Evolutionary conservation across 768 basidiomycete genomes (phyloP), one percentile per base, ranked within the genome.

Genomic region (Lactifluus volemus): DNA sequence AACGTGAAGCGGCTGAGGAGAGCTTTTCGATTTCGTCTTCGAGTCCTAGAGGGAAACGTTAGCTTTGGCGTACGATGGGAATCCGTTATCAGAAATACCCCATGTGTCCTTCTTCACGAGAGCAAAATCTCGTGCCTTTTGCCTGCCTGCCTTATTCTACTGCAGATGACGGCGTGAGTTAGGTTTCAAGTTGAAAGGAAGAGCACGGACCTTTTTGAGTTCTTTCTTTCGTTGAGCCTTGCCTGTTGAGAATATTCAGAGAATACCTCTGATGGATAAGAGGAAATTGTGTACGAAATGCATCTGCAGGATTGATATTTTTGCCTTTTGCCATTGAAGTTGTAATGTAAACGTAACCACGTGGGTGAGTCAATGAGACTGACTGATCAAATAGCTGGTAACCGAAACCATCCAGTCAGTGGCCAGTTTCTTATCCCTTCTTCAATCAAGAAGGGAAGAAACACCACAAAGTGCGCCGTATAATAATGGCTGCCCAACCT

Each of bases 191-290:
- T 41, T 3, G 32, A 5, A 30, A 48, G 42, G 32, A 39, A 21
- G 10, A 11, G 44, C 42, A 47, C 82, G 66, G 74, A 86, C 93
- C 86, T 93, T 96, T 77, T 96, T 96, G 48, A 98, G 77, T 71
- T 99, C 96, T 71, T 94, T 98, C 73, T 93, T 94, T 61, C 92
- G 81, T 70, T 86, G 87, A 3, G 91, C 85, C 75, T 98, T 98
- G 58, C 94, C 94, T 97, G 67, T 29, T 38, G 39, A 36, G 4
- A n/a, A 5, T 50, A 12, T 63, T 44, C 54, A n/a, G 19, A 58
- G 39, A 53, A 11, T 48, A 38, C 5, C 10, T 21, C 5, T 25
- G n/a, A 36, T 25, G 25, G 32, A 45, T n/a, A 54, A n/a, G 11
- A 25, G 11, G 19, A n/a, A 39, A 1, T 3, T 49, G 82, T 89